Evolutionary conservation across 495 filamentous ascomycete species (phyloP), one percentile per base, ranked within the genome.

Genomic region (Pyronema domesticum): DNA sequence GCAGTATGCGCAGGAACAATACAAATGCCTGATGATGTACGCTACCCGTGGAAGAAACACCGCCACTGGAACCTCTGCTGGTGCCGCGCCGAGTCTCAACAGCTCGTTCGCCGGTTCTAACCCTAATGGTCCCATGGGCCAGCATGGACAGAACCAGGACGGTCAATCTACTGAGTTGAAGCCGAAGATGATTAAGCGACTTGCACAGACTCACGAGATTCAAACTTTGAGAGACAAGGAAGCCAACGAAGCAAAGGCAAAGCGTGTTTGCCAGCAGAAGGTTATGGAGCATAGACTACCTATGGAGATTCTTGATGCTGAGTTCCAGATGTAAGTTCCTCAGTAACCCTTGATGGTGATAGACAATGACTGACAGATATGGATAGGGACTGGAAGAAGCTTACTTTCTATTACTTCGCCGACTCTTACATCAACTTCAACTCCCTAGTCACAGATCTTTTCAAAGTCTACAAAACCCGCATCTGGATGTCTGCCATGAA

Each of bases 401-500:
- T 98, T 51, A 98, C 93, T 0, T 95, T 94, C 69, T 98, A 94
- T 73, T 98, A 96, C 68, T 96, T 94, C 60, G 91, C 91, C 53
- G 89, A 95, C 63, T 80, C 85, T 0, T 98, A 98, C 67, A 94
- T 98, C 74, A 95, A 96, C 69, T 98, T 98, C 74, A 98, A 96
- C 68, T 84, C 85, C 0, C 76, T 98, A 14, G 89, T 98, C 55
- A 94, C 87, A 0, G 93, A 96, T 67, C 75, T 98, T 18, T 98
- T 96, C 75, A 95, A 95, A 65, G 88, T 95, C 55, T 98, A 94
- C 73, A 98, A 98, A 72, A 94, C 89, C 15, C 79, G 91, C 52
- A 96, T 98, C 65, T 98, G 91, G 91, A 94, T 98, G 88, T 95
- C 88, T 5, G 89, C 91, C 7, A 93, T 98, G 71, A 98, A 98